A percentile compares a stretch with the other conserved stretches of the same genome.
Conservation (phyloP, 805 yeast genomes). For the Yueomyces sinensis region DNA sequence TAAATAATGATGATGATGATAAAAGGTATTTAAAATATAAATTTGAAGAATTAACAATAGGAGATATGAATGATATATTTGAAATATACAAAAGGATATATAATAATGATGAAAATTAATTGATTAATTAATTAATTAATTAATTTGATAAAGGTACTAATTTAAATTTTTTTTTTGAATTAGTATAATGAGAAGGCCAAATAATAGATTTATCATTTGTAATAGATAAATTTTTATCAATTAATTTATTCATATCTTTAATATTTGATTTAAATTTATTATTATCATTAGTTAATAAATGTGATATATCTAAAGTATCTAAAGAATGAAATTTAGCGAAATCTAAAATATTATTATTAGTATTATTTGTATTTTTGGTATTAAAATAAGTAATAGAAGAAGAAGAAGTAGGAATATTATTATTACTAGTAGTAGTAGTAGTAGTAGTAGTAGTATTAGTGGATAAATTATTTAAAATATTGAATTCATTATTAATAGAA, state of each 20-base stretch:
- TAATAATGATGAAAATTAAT: not conserved
- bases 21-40: not conserved
- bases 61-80: conserved; percentile 18
- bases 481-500: no score
- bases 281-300: conserved; percentile 2
- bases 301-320: conserved; percentile 13
- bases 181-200: conserved; percentile 2
- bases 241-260: conserved; percentile 11
- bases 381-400: no score
- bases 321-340: no score
- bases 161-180: no score
- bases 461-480: no score
- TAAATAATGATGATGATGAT: conserved; percentile 1
- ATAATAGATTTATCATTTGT: not conserved
- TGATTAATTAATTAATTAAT: no score
- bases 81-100: conserved; percentile 17
- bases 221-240: conserved; percentile 10
- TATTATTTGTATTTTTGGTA: no score
- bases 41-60: conserved; percentile 19
- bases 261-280: conserved; percentile 8
- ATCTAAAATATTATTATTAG: no score
- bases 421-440: no score
- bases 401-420: no score
- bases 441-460: no score
- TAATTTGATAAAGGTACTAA: no score